phyloP scores from a whole-genome alignment of 305 asterid genomes.

The Solanum chacoense region DNA sequence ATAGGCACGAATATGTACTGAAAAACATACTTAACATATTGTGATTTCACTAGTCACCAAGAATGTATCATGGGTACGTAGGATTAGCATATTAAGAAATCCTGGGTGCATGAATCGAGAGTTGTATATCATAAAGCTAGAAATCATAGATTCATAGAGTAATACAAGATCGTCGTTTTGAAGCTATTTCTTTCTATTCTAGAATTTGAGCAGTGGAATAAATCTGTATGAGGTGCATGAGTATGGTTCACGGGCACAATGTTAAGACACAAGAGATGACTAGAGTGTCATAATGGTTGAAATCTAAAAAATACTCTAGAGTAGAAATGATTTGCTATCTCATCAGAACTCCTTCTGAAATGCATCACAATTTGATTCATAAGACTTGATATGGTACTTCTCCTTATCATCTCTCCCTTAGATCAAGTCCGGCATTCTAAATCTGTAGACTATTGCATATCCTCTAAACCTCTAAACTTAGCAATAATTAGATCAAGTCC shows the following conservation, averaged over 20 bases:
- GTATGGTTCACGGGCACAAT: neutral
- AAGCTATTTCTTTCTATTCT: neutral
- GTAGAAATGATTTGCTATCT: too few relatives aligned
- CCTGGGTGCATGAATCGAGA: neutral
- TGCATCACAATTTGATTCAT: too few relatives aligned
- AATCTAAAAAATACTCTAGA: neutral
- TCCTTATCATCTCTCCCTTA: too few relatives aligned
- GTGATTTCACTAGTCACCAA: neutral
- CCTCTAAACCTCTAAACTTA: neutral
- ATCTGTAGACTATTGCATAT: neutral
- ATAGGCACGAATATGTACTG: neutral
- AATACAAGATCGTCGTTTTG: neutral
- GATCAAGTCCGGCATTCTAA: too few relatives aligned
- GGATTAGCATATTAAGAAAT: neutral
- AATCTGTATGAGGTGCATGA: neutral
- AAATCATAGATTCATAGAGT: neutral
- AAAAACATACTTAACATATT: neutral
- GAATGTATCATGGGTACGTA: neutral
- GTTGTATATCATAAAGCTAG: neutral
- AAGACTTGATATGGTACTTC: too few relatives aligned
- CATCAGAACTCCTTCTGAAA: too few relatives aligned
- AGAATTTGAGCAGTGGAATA: neutral
- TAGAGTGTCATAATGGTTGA: neutral
- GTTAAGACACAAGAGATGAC: neutral
- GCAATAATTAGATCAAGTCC: neutral